These are phyloP conservation scores for Phytophthora constricta DNA, from an alignment of 352 stramenopile genomes.

Conservation along the genomic window DNA sequence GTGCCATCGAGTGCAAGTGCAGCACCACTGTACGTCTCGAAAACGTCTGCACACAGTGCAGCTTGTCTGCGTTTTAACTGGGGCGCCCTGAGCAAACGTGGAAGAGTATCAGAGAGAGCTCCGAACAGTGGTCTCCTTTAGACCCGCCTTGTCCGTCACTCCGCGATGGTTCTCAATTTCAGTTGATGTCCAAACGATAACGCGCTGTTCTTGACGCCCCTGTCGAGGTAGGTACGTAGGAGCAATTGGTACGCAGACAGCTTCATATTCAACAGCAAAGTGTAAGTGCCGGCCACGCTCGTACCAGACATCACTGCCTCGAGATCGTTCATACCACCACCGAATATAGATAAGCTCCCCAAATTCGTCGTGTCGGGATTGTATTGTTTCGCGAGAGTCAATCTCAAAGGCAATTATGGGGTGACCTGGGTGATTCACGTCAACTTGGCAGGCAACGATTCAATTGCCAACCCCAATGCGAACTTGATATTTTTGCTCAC, in stretches of 20 bases:
- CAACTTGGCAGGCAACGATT: slow-evolving; percentile 1
- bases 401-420: not conserved
- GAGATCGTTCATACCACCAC: slow-evolving; percentile 8
- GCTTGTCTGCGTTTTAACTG: not conserved
- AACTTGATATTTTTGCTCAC: not conserved
- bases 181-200: not conserved
- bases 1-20: slow-evolving; percentile 2
- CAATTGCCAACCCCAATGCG: not conserved
- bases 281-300: not conserved
- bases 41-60: not conserved
- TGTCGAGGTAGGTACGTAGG: slow-evolving; percentile 1
- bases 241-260: slow-evolving; percentile 3
- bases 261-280: not conserved
- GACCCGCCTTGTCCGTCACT: not conserved
- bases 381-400: not conserved
- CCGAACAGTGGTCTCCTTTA: not conserved
- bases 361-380: not conserved
- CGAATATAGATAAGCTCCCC: not conserved
- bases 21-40: not conserved
- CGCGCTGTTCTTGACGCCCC: not conserved
- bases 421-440: not conserved
- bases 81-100: not conserved
- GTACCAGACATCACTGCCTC: slow-evolving; percentile 19
- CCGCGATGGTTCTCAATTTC: not conserved
- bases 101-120: not conserved